Base-by-base conservation (phyloP, 2,329 filamentous ascomycete genomes). In the Penicillium brasilianum region DNA sequence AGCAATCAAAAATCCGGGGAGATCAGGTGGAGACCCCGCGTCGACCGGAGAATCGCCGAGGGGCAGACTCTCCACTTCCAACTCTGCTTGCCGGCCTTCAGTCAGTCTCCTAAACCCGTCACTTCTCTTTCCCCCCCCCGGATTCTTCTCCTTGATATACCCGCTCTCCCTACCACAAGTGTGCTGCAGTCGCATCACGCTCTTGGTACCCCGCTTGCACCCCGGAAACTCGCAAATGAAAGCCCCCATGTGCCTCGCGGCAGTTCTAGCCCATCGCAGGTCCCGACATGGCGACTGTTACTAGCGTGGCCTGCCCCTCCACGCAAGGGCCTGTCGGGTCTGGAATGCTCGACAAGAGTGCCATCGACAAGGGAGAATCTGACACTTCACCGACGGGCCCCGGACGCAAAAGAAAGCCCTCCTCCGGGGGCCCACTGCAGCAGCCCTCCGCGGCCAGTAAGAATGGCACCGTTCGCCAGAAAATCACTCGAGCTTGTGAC, bases 401-500 rank as follows among this genome's bases (percentile, higher is more conserved):
- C 25, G 25, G 51, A 28, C 71, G 66, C 30, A 77, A 76, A 60
- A 73, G 74, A 55, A 76, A 76, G 57, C 52, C 70, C 6, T 71
- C 69, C 3, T 30, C 22, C 44, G 22, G 22, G 20, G 51, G 25
- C 8, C 34, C n/a, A 22, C 36, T 20, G 37, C 34, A 54, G 51
- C 51, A 54, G 10, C 51, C 51, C 14, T 58, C 63, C 20, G 44
- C 58, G 11, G 39, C 62, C 25, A 68, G 57, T 53, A 70, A 71
- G 39, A 53, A 64, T 32, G 64, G 63, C 43, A 60, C 59, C 36
- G 62, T 55, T 25, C 74, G 75, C 5, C 74, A 74, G 59, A 77
- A 77, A 59, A 77, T 77, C 57, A 77, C 76, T 30, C 65, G 76
- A 48, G 76, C 76, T 32, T 77, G 76, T 65, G 76, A 77, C 65